These are phyloP conservation scores for Picocystis salinarum DNA, from an alignment of 139 green algal genomes.

Conservation along the genomic window DNA sequence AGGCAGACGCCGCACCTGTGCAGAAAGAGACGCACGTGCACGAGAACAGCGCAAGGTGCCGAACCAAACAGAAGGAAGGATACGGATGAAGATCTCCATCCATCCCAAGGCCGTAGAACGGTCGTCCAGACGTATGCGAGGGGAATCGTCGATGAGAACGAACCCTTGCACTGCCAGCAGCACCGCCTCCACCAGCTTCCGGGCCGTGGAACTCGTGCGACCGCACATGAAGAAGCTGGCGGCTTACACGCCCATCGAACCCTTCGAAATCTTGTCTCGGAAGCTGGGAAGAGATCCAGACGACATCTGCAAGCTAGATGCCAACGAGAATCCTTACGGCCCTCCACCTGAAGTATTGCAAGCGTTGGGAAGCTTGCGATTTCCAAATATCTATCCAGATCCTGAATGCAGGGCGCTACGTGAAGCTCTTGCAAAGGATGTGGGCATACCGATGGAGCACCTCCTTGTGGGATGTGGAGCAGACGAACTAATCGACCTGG, in stretches of 20 bases:
- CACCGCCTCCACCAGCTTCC: too few relatives aligned
- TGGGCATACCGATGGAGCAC: slow-evolving; percentile 60
- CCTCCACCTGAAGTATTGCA: slow-evolving; percentile 78
- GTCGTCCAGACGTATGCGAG: too few relatives aligned
- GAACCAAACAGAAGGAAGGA: too few relatives aligned
- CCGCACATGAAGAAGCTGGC: slow-evolving; percentile 72
- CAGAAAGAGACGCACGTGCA: too few relatives aligned
- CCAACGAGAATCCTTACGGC: slow-evolving; percentile 98
- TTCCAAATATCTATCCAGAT: slow-evolving; percentile 95
- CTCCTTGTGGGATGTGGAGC: slow-evolving; percentile 80
- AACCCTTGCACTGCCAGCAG: too few relatives aligned
- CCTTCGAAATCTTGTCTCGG: slow-evolving; percentile 61
- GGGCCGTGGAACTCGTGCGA: slow-evolving; percentile 49
- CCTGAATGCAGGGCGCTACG: slow-evolving; percentile 69
- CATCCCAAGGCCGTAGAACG: too few relatives aligned
- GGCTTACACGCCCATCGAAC: slow-evolving; percentile 93
- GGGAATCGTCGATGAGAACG: too few relatives aligned
- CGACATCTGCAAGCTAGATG: slow-evolving; percentile 97
- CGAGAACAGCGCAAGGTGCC: too few relatives aligned
- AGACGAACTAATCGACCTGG: slow-evolving; percentile 85
- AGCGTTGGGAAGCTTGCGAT: slow-evolving; percentile 70
- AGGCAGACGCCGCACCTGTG: too few relatives aligned
- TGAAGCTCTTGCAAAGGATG: slow-evolving; percentile 39
- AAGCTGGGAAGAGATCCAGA: slow-evolving; percentile 49
- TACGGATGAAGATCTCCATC: too few relatives aligned